These are phyloP conservation scores for Glycine soja DNA, from an alignment of 306 rosid species.

Conservation along the genomic window DNA sequence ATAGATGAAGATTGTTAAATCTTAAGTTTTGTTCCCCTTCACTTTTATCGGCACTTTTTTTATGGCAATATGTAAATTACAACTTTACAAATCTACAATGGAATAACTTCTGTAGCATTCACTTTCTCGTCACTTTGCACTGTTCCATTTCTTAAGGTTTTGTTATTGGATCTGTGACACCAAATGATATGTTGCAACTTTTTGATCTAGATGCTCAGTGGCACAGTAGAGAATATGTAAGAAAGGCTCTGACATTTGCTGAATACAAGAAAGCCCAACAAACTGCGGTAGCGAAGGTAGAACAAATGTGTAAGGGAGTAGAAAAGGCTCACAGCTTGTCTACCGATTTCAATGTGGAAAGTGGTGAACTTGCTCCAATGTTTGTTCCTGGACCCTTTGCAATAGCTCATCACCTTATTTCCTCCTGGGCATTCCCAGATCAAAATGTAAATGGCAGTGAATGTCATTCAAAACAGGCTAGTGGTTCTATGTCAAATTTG, in stretches of 20 bases:
- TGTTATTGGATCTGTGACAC: conserved; percentile 18
- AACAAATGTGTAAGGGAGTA: conserved; percentile 84
- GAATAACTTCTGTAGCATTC: conserved; percentile 2
- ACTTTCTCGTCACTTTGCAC: background rate
- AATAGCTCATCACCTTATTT: conserved; percentile 90
- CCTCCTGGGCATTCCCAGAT: conserved; percentile 74
- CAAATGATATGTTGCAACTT: conserved; percentile 36
- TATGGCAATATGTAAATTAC: conserved; percentile 5
- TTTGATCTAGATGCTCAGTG: conserved; percentile 63
- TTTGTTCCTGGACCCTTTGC: conserved; percentile 95
- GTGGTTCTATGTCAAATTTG: conserved; percentile 57
- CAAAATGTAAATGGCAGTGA: conserved; percentile 50
- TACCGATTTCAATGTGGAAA: conserved; percentile 76
- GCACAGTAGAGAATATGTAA: conserved; percentile 89
- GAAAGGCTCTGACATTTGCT: conserved; percentile 69
- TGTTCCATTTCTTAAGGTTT: background rate
- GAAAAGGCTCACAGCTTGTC: conserved; percentile 71
- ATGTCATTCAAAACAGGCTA: conserved; percentile 51
- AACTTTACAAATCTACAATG: background rate
- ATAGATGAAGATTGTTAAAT: background rate
- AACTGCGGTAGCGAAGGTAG: conserved; percentile 79
- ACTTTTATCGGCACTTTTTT: background rate
- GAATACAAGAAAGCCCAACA: conserved; percentile 86
- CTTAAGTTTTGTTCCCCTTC: conserved; percentile 17
- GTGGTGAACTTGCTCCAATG: conserved; percentile 84